A percentile compares a stretch with the other conserved stretches of the same genome.
phyloP scores from a whole-genome alignment of 371 early-diverging fungal species.

The Mucor ambiguus region DNA sequence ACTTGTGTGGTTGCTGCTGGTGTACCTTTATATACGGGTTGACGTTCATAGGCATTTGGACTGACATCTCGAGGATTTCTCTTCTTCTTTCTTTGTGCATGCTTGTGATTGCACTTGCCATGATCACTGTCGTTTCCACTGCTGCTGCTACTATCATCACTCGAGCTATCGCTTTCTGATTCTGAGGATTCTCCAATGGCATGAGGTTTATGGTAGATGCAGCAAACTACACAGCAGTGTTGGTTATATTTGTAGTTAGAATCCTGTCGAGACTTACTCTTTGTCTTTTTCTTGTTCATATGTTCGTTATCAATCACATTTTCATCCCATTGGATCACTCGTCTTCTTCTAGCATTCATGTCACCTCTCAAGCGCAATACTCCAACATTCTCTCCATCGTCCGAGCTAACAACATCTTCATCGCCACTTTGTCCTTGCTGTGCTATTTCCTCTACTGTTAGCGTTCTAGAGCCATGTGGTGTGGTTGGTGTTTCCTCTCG shows the following conservation, averaged over 20 bases:
- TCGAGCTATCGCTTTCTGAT: constrained; percentile 45
- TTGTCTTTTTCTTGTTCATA: constrained; percentile 81
- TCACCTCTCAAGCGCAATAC: constrained; percentile 59
- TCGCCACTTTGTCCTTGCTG: constrained; percentile 15
- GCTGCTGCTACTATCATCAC: constrained; percentile 37
- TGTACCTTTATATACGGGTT: constrained; percentile 60
- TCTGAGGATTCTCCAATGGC: constrained; percentile 75
- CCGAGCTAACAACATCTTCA: constrained; percentile 14
- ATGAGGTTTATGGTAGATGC: constrained; percentile 81
- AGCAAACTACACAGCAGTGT: constrained; percentile 72
- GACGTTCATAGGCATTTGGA: constrained; percentile 74
- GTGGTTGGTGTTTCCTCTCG: constrained; percentile 31
- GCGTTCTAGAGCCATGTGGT: constrained; percentile 43
- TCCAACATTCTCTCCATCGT: constrained; percentile 42
- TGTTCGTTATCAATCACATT: constrained; percentile 88
- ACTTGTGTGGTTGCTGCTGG: background rate
- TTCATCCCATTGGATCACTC: constrained; percentile 80
- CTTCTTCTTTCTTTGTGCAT: constrained; percentile 29
- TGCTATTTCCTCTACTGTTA: constrained; percentile 32
- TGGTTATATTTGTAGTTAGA: constrained; percentile 19
- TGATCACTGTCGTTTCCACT: constrained; percentile 40
- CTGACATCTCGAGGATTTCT: constrained; percentile 53
- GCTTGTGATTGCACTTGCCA: constrained; percentile 36
- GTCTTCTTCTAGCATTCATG: constrained; percentile 39
- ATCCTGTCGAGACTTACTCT: constrained; percentile 52